Evolutionary conservation across 2,329 filamentous ascomycete genomes (phyloP), one percentile per base, ranked within the genome.

Genomic region (Fusarium tricinctum): DNA sequence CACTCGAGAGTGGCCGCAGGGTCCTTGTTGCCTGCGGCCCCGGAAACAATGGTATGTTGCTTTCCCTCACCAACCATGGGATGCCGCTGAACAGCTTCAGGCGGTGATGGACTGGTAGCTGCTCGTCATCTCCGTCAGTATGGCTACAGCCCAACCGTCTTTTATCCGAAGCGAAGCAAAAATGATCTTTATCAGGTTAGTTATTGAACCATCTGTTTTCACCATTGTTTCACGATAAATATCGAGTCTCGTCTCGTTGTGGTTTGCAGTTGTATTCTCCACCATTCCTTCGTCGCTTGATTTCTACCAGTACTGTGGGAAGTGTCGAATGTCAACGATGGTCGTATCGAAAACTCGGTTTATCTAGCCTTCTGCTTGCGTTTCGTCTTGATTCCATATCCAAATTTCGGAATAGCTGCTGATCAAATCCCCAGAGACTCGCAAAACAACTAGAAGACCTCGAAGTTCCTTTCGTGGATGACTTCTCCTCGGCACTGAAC

Each of bases 11-110:
- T 68, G 93, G 94, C 9, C 88, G 85, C 48, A 87, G 91, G 30
- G 82, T 99, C 40, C 86, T 99, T 7, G 86, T 99, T 4, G 93
- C 94, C n/a, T 97, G 95, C 74, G 96, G 96, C 1, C 96, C 96
- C 2, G 89, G 89, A 39, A 91, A 91, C 70, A 91, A 91, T 67
- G 89, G 89, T 88, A 67, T 63, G 79, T 60, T 40, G 20, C 20
- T 23, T 17, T 3, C 32, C 13, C 22, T 23, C 15, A 13, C 26
- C n/a, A 14, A 15, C 3, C 38, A 19, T 40, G 12, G 26, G 17
- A 49, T 30, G 13, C 26, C 40, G 13, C 48, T 63, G 22, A 60
- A 40, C 13, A 40, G 15, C 30, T 55, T 47, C 39, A 63, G 93
- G 96, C 66, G 96, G 96, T 38, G 96, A 99, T 79, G 96, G 96